A percentile compares a stretch with the other conserved stretches of the same genome.
Conservation (phyloP, 2,329 filamentous ascomycete species). For the Fusarium lateritium region DNA sequence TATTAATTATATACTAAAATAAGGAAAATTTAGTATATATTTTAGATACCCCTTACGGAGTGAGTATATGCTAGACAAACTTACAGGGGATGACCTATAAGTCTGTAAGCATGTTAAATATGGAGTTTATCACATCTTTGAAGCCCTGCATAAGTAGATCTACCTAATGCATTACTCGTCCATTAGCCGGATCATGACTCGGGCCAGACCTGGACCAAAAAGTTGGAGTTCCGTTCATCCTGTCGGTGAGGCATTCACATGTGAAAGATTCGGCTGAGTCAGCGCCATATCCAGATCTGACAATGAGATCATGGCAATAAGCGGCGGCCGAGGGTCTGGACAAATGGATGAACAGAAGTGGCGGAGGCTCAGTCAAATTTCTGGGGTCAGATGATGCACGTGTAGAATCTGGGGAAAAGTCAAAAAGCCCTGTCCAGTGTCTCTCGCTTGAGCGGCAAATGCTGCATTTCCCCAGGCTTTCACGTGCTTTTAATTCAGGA, state of each 20-base stretch:
- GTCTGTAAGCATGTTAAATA: neutral
- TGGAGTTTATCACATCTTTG: too few species aligned
- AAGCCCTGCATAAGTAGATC: neutral
- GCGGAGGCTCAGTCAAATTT: conserved; percentile 37
- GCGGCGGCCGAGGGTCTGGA: conserved; percentile 12
- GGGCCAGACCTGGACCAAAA: neutral
- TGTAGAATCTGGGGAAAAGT: conserved; percentile 44
- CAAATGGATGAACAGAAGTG: conserved; percentile 25
- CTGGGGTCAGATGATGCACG: conserved; percentile 43
- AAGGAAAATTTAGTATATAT: too few species aligned
- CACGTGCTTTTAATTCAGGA: conserved; percentile 37
- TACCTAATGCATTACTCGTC: too few species aligned
- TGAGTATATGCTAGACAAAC: too few species aligned
- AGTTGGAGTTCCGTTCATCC: neutral
- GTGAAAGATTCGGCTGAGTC: conserved; percentile 34
- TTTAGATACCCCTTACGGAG: too few species aligned
- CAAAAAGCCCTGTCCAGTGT: conserved; percentile 8
- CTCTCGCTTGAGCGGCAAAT: conserved; percentile 17
- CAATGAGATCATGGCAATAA: conserved; percentile 15
- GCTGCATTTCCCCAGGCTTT: conserved; percentile 28
- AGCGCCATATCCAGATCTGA: conserved; percentile 13
- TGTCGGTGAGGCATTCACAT: conserved; percentile 14
- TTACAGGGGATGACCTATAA: too few species aligned
- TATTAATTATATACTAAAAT: too few species aligned
- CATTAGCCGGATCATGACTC: neutral